Percentiles rank a stretch among this genome's conserved stretches.
phyloP scores from a whole-genome alignment of 441 rosid species.

The Eutrema salsugineum region DNA sequence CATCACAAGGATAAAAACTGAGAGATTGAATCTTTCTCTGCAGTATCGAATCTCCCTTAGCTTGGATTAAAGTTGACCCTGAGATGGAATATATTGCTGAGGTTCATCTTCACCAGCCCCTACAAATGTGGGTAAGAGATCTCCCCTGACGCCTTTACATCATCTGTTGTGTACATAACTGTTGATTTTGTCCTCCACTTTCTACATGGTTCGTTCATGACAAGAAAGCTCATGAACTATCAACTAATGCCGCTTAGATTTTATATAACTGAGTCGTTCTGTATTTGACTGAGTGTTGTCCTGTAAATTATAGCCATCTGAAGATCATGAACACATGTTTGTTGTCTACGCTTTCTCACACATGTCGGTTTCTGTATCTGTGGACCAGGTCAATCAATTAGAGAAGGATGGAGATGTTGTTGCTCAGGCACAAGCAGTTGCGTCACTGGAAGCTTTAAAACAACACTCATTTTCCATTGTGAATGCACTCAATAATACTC shows the following conservation, averaged over 20 bases:
- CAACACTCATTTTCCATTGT: slow-evolving; percentile 78
- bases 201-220: slow-evolving; percentile 19
- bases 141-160: background rate
- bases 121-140: slow-evolving; percentile 98
- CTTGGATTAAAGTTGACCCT: slow-evolving; percentile 98
- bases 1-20: slow-evolving; percentile 11
- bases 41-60: slow-evolving; percentile 93
- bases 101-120: slow-evolving; percentile 96
- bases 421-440: slow-evolving; percentile 93
- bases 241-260: background rate
- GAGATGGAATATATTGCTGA: slow-evolving; percentile 99
- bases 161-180: slow-evolving; percentile 6
- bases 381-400: slow-evolving; percentile 77
- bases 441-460: slow-evolving; percentile 70
- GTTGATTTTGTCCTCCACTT: slow-evolving; percentile 2
- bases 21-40: slow-evolving; percentile 29
- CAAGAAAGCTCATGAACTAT: slow-evolving; percentile 1
- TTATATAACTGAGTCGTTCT: slow-evolving; percentile 1
- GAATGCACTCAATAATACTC: slow-evolving; percentile 78
- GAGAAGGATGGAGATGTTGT: slow-evolving; percentile 99
- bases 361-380: slow-evolving; percentile 20
- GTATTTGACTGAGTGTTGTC: background rate
- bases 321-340: slow-evolving; percentile 3
- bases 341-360: background rate
- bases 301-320: slow-evolving; percentile 6